Evolutionary conservation across 2,329 filamentous ascomycete genomes (phyloP).

Genomic region (Monilinia vaccinii-corymbosi): DNA sequence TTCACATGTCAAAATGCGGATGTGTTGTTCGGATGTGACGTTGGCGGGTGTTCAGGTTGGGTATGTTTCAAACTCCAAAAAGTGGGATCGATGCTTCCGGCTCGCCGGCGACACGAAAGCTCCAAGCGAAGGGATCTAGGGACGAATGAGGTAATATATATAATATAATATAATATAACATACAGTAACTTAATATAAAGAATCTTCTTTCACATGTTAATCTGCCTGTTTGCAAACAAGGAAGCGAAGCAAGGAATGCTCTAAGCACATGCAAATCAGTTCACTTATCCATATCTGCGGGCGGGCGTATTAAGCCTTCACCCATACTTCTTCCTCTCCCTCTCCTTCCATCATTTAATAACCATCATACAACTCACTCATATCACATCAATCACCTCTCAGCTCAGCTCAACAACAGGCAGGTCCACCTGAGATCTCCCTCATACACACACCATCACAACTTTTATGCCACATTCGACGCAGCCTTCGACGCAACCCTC

Average conservation of each 20-base stretch:
- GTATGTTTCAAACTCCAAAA: no score
- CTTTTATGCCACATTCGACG: constrained; percentile 18
- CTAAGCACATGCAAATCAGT: constrained; percentile 3
- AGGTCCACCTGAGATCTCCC: not conserved
- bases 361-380: not conserved
- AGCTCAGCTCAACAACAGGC: not conserved
- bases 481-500: constrained; percentile 12
- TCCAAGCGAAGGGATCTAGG: no score
- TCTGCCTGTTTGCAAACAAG: not conserved
- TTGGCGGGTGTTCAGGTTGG: no score
- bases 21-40: no score
- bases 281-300: not conserved
- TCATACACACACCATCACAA: not conserved
- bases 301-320: not conserved
- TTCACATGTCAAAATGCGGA: no score
- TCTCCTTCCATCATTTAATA: not conserved
- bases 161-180: no score
- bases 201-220: no score
- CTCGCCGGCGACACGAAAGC: no score
- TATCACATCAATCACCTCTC: not conserved
- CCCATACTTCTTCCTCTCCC: not conserved
- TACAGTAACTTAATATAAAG: no score
- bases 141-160: no score
- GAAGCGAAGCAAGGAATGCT: not conserved
- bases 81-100: no score